phyloP scores from a whole-genome alignment of 2,329 filamentous ascomycete species.

The Neurospora sp. region DNA sequence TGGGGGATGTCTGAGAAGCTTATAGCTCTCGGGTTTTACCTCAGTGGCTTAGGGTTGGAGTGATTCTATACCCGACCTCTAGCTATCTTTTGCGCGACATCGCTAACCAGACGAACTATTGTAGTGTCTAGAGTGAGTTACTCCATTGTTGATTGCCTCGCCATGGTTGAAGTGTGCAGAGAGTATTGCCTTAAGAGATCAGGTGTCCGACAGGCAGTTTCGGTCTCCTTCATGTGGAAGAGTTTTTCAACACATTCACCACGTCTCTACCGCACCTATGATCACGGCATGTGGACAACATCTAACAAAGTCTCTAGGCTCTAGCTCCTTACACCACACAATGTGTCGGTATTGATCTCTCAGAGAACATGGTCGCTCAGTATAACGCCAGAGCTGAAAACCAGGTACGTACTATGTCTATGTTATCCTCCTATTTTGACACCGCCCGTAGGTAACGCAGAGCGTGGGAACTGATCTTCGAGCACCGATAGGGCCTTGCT shows the following conservation, averaged over 20 bases:
- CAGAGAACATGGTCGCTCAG: constrained; percentile 56
- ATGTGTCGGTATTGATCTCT: constrained; percentile 59
- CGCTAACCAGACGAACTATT: neutral
- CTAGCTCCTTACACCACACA: constrained; percentile 52
- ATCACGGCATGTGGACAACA: neutral
- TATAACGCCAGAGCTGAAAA: constrained; percentile 54
- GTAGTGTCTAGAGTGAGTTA: neutral
- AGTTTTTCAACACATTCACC: neutral
- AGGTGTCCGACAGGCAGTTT: neutral
- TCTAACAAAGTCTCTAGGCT: constrained; percentile 29
- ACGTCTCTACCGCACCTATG: neutral
- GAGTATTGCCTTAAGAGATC: neutral
- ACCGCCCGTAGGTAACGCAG: neutral
- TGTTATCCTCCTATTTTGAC: no score
- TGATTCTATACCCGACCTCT: neutral
- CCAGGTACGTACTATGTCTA: constrained; percentile 27
- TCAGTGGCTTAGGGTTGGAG: neutral
- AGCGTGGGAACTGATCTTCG: neutral
- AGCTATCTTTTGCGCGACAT: neutral
- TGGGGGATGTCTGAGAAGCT: neutral
- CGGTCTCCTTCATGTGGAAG: neutral
- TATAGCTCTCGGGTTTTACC: neutral
- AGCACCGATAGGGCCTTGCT: constrained; percentile 32
- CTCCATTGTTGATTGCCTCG: neutral
- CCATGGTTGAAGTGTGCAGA: neutral